Conservation (phyloP, 2,329 filamentous ascomycete species). For the Ophiostoma populinum region DNA sequence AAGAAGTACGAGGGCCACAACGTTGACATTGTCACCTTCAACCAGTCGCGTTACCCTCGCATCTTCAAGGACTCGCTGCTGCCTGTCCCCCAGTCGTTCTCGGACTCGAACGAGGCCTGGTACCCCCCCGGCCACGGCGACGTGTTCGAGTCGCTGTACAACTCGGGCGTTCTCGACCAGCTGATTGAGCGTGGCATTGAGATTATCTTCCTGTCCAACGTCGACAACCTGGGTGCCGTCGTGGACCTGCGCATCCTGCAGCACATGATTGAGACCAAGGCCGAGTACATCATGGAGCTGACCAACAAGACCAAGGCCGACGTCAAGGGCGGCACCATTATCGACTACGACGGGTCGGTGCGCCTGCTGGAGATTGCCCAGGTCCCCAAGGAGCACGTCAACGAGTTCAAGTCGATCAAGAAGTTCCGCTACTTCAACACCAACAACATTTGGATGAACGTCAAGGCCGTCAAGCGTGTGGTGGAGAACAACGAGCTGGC, state of each 20-base stretch:
- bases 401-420: slow-evolving; percentile 99
- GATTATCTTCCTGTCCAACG: slow-evolving; percentile 97
- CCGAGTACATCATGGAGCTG: slow-evolving; percentile 99
- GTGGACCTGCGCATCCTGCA: slow-evolving; percentile 96
- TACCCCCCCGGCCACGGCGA: slow-evolving; percentile 98
- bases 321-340: slow-evolving; percentile 99
- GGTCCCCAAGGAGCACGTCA: slow-evolving; percentile 98
- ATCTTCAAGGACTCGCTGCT: slow-evolving; percentile 97
- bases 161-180: slow-evolving; percentile 95
- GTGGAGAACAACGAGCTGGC: slow-evolving; percentile 96
- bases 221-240: slow-evolving; percentile 94
- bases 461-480: slow-evolving; percentile 93
- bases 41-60: slow-evolving; percentile 96
- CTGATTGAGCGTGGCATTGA: slow-evolving; percentile 89
- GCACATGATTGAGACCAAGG: slow-evolving; percentile 95
- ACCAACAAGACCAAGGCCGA: slow-evolving; percentile 99
- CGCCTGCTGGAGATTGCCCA: slow-evolving; percentile 97
- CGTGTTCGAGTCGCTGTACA: slow-evolving; percentile 98
- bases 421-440: slow-evolving; percentile 99
- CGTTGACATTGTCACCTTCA: slow-evolving; percentile 98
- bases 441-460: slow-evolving; percentile 99
- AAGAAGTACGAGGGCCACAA: slow-evolving; percentile 99
- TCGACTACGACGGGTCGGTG: slow-evolving; percentile 94
- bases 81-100: slow-evolving; percentile 75
- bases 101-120: slow-evolving; percentile 88